Evolutionary conservation across 2,329 filamentous ascomycete genomes (phyloP), one percentile per base, ranked within the genome.

Genomic region (Hymenoscyphus scutula): DNA sequence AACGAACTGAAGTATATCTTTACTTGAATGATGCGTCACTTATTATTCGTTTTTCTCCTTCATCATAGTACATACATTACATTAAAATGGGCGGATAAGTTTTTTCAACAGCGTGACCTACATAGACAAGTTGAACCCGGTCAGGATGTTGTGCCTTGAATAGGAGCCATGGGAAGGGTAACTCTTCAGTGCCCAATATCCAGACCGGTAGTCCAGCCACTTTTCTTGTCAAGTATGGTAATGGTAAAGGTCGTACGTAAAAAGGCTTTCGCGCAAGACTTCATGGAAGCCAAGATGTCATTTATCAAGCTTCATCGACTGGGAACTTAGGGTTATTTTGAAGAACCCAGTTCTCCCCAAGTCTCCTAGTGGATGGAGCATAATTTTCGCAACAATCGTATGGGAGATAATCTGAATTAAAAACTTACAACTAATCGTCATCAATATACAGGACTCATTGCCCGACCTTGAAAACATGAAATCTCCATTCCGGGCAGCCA

Each of bases 121-220:
- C 15, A 34, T 34, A 34, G 32, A 10, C 23, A 10, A 23, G 19
- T 23, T 3, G 10, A 19, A 25, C n/a, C 6, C 13, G 53, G 8
- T 32, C 41, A 23, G 15, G n/a, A 23, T 48, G 19, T 25, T 48
- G 41, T 48, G 41, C 41, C 19, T 11, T 48, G 41, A n/a, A 48
- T n/a, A 48, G 6, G 19, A 48, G 41, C 41, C 41, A 48, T 48
- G n/a, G 41, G 23, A 7, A 23, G n/a, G 41, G 30, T 11, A 41
- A 38, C 27, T 37, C 30, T 37, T 56, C 55, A 56, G 30, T 41
- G 37, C n/a, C 55, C 55, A 37, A 54, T 7, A 29, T 54, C 25
- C 13, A 38, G n/a, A 38, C 17, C 41, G 17, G 27, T 34, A 34
- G 23, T 11, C n/a, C 3, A 8, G 11, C n/a, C 41, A n/a, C 23